Evolutionary conservation across 768 basidiomycete species (phyloP).

Genomic region (Neoboletus brunneissimus): DNA sequence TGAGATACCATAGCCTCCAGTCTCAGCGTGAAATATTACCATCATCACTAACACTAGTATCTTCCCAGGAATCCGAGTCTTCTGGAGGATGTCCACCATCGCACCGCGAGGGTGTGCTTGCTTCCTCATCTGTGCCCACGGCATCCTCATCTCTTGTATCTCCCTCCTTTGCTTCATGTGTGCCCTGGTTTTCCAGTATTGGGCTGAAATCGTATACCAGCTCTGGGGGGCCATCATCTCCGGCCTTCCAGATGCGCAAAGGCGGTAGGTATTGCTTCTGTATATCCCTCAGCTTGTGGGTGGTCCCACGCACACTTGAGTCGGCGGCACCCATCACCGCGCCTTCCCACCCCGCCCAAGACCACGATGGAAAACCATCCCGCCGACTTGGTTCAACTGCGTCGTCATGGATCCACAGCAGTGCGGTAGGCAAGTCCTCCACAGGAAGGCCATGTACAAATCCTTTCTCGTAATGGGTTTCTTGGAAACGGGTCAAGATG

Average conservation of each 20-base stretch:
- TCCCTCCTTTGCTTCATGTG: not conserved
- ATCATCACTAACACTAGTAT: not conserved
- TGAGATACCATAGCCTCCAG: not conserved
- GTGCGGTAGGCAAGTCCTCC: not conserved
- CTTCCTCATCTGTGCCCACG: not conserved
- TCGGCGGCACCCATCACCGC: not conserved
- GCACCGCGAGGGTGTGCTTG: not conserved
- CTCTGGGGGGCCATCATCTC: not conserved
- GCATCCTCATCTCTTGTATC: not conserved
- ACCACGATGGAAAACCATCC: constrained; percentile 3
- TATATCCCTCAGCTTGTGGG: not conserved
- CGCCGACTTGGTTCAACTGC: not conserved
- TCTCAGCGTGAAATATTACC: not conserved
- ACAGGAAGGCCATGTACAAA: not conserved
- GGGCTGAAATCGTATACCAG: not conserved
- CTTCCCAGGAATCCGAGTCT: constrained; percentile 1
- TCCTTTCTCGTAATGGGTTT: not conserved
- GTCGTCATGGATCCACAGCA: constrained; percentile 1
- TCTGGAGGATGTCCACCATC: not conserved
- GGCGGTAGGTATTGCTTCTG: not conserved
- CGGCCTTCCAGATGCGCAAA: not conserved
- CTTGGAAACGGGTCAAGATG: not conserved
- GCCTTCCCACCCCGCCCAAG: constrained; percentile 6
- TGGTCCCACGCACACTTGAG: not conserved
- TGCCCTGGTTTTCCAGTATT: not conserved